A percentile compares a stretch with the other conserved stretches of the same genome.
These are phyloP conservation scores for Tolypocladium ovalisporum DNA, from an alignment of 2,329 filamentous ascomycete species.

Conservation along the genomic window DNA sequence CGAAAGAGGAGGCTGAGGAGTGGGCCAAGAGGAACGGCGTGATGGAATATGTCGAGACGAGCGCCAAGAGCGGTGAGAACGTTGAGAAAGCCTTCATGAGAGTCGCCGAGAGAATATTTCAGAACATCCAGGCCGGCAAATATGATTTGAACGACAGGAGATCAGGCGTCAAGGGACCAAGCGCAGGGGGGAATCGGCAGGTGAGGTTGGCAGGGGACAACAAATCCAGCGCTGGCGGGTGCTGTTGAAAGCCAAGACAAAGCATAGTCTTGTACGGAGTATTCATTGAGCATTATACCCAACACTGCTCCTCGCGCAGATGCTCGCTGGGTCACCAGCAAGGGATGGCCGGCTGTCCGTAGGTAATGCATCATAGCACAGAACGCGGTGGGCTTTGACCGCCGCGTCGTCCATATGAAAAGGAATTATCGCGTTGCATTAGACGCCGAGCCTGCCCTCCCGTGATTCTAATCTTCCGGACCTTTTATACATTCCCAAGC, in stretches of 20 bases:
- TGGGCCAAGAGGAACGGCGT: constrained; percentile 84
- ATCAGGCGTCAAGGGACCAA: constrained; percentile 75
- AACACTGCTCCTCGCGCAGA: constrained; percentile 1
- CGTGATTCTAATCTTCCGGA: constrained; percentile 8
- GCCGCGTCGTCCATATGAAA: constrained; percentile 2
- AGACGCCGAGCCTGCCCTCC: constrained; percentile 13
- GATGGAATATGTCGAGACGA: constrained; percentile 90
- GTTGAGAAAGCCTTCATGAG: constrained; percentile 90
- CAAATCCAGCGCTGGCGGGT: constrained; percentile 30
- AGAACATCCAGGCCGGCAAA: constrained; percentile 89
- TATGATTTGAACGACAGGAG: constrained; percentile 91
- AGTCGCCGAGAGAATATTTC: constrained; percentile 89
- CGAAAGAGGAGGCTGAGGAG: constrained; percentile 69
- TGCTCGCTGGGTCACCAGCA: neutral
- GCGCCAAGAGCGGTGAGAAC: constrained; percentile 87
- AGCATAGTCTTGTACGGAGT: neutral
- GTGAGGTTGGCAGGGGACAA: constrained; percentile 32
- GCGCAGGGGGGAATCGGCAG: constrained; percentile 34
- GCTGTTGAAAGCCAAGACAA: constrained; percentile 26
- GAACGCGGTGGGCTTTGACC: neutral
- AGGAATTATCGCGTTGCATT: constrained; percentile 17
- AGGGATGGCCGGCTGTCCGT: neutral
- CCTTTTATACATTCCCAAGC: constrained; percentile 11
- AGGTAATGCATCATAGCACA: neutral
- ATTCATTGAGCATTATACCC: constrained; percentile 19